Evolutionary conservation across 2,329 filamentous ascomycete species (phyloP).

Genomic region (Pestalotiopsis sp.): DNA sequence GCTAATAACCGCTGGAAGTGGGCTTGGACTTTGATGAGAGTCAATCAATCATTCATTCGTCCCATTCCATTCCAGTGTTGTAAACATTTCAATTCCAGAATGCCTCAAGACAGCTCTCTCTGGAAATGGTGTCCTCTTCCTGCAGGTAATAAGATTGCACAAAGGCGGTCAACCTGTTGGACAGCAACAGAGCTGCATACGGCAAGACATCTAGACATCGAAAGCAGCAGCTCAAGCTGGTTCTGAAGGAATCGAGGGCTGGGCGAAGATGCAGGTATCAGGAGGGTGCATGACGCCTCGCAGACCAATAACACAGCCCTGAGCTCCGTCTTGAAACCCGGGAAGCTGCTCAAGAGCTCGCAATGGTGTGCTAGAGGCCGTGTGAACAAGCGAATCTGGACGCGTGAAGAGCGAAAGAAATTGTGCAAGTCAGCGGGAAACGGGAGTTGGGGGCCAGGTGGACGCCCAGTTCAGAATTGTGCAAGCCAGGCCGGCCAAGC

Average conservation of each 20-base stretch:
- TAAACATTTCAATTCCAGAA: too few relatives aligned
- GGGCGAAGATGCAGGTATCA: slow-evolving; percentile 36
- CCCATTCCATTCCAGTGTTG: too few relatives aligned
- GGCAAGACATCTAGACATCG: background rate
- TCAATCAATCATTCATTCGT: background rate
- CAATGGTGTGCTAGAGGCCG: slow-evolving; percentile 11
- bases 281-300: slow-evolving; percentile 38
- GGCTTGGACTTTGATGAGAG: background rate
- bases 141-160: slow-evolving; percentile 24
- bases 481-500: background rate
- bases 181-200: background rate
- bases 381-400: slow-evolving; percentile 9
- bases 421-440: slow-evolving; percentile 13
- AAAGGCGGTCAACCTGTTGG: slow-evolving; percentile 23
- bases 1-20: background rate
- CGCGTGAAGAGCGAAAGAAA: slow-evolving; percentile 3
- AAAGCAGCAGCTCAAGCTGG: background rate
- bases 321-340: slow-evolving; percentile 35
- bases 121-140: slow-evolving; percentile 8
- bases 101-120: background rate
- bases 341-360: slow-evolving; percentile 37
- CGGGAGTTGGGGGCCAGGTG: too few relatives aligned
- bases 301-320: slow-evolving; percentile 30
- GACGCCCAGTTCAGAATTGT: too few relatives aligned
- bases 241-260: slow-evolving; percentile 10